A percentile compares a stretch with the other conserved stretches of the same genome.
phyloP scores from a whole-genome alignment of 306 rosid species.

The Herpetospermum pedunculosum region DNA sequence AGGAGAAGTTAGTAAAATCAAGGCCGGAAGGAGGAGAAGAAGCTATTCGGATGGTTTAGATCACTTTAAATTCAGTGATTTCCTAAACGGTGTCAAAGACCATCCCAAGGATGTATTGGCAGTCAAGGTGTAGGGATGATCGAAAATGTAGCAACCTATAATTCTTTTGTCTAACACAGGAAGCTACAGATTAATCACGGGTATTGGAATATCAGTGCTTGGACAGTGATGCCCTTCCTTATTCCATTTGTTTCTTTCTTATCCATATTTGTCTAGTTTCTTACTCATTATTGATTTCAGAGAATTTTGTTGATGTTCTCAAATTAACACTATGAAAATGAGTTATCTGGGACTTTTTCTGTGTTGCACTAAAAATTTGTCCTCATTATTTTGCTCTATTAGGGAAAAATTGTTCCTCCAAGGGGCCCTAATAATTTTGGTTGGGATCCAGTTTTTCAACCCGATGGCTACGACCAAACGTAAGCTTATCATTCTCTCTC shows the following conservation, averaged over 20 bases:
- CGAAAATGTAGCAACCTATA: neutral
- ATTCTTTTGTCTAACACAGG: neutral
- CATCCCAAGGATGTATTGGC: neutral
- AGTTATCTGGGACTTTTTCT: neutral
- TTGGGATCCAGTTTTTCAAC: slow-evolving; percentile 94
- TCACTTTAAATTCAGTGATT: neutral
- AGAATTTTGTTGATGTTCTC: neutral
- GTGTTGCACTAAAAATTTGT: neutral
- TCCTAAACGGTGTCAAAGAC: neutral
- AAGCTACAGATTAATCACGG: neutral
- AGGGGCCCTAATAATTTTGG: slow-evolving; percentile 94
- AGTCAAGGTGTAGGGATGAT: neutral
- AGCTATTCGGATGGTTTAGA: neutral
- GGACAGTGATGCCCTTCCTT: neutral
- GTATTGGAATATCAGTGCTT: neutral
- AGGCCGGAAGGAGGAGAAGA: neutral
- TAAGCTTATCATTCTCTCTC: slow-evolving; percentile 11
- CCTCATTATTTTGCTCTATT: slow-evolving; percentile 8
- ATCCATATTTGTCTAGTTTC: neutral
- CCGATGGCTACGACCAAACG: slow-evolving; percentile 80
- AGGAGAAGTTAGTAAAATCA: neutral
- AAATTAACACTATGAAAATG: neutral
- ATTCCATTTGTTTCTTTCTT: neutral
- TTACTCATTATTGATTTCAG: neutral
- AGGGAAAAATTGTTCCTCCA: slow-evolving; percentile 81